Evolutionary conservation across 495 filamentous ascomycete species (phyloP), one percentile per base, ranked within the genome.

Genomic region (Penicillium angulare): DNA sequence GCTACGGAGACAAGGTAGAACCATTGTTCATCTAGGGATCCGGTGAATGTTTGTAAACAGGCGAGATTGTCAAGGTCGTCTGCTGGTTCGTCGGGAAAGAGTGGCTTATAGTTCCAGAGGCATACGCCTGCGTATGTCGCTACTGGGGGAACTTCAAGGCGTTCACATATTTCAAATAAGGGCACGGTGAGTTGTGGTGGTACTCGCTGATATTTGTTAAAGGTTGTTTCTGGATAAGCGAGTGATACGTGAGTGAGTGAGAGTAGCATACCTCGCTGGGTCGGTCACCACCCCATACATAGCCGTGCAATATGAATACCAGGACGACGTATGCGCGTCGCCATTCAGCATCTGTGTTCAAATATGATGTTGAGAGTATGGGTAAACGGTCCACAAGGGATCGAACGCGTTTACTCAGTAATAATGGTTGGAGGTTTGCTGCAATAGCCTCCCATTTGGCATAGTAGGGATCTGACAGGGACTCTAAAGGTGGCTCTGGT

Each of bases 1-100:
- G 92, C 93, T 12, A 97, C 87, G 0, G 92, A 96, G 35, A 97
- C 80, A 7, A 97, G 76, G 63, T 96, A 97, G 64, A 99, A 99
- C 93, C 93, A 97, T 56, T 95, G 93, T 65, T 99, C 93, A 65
- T 99, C 93, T 13, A 95, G 72, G 4, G 89, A 90, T 27, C 95
- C 93, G n/a, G 95, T 97, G 66, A 97, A 92, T 15, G 93, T 96
- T 48, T 83, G 80, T 51, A 96, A 75, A 9, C 88, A 91, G 20
- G 86, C 82, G 34, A 99, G 76, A 59, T 97, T 97, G 50, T 90
- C 79, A 27, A 96, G 78, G 41, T 84, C 82, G 58, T 92, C 89
- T 36, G 92, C 82, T 12, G 82, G 81, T 61, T 95, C 89, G 50
- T 87, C 81, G 33, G 79, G 66, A 61, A 96, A 95, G 34, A 97